Base-by-base conservation (phyloP, 805 yeast species). In the Wickerhamomyces bovis region DNA sequence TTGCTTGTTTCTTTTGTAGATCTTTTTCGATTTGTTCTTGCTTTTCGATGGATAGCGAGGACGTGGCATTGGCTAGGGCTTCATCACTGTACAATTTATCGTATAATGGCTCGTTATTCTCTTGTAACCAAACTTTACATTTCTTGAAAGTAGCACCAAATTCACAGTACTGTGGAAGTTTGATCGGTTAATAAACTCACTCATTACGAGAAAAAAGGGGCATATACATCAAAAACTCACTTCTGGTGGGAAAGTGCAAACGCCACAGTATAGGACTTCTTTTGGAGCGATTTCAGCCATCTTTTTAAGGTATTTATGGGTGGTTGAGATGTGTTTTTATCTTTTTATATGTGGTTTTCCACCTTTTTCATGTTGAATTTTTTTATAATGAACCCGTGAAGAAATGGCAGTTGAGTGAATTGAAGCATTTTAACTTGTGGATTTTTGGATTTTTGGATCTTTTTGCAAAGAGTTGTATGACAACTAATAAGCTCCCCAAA, bases 171-270 rank as follows among this genome's bases (percentile, higher is more conserved):
- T 78, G 22, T 12, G 7, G 22, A 9, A 13, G n/a, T n/a, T n/a
- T 4, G 23, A 22, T 22, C 30, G 54, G n/a, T 52, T 52, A 50
- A 49, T 46, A 30, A 6, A n/a, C 11, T 12, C 18, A 19, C n/a
- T 16, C 23, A 22, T 6, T 22, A 8, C 23, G 23, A 8, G 23
- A 25, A 3, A n/a, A 3, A 26, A 31, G 28, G 13, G 13, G 10
- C 12, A 25, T 3, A 25, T 3, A 25, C 28, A 9, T 11, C 10
- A 11, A 28, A 28, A 39, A 50, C 61, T 43, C 36, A 53, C 61
- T 48, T 81, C 96, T 4, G 88, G 88, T n/a, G 96, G 96, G 61
- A 77, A 82, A 1, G 88, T 68, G 63, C 96, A 88, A 13, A 87
- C 77, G 6, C 80, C 89, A 63, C 96, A 88, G 68, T 88, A 88